These are phyloP conservation scores for Alternaria hordeiaustralica DNA, from an alignment of 2,329 filamentous ascomycete genomes.

Conservation along the genomic window DNA sequence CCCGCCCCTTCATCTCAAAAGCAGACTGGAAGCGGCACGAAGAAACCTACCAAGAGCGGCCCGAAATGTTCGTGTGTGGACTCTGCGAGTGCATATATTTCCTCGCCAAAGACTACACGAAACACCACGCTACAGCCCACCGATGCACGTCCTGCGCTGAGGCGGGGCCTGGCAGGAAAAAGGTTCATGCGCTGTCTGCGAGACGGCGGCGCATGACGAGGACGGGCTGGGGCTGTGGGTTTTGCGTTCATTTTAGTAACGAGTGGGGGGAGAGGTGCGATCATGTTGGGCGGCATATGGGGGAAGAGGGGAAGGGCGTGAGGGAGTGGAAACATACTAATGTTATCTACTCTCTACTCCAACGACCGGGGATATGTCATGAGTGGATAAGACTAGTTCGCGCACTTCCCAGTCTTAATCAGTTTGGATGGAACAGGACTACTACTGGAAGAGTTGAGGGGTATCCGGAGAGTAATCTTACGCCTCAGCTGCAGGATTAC, in stretches of 20 bases:
- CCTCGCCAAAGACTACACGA: slow-evolving; percentile 69
- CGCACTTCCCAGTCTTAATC: slow-evolving; percentile 16
- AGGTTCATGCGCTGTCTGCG: slow-evolving; percentile 50
- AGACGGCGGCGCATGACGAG: slow-evolving; percentile 38
- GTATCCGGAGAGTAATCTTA: slow-evolving; percentile 30
- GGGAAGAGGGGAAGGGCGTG: slow-evolving; percentile 58
- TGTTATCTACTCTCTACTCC: slow-evolving; percentile 69
- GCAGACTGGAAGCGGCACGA: slow-evolving; percentile 74
- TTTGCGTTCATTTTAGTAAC: slow-evolving; percentile 67
- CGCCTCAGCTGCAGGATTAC: slow-evolving; percentile 35
- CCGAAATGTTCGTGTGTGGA: slow-evolving; percentile 68
- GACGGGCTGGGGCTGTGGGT: slow-evolving; percentile 71
- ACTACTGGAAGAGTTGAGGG: slow-evolving; percentile 39
- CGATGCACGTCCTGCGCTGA: slow-evolving; percentile 57
- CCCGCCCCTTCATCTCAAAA: slow-evolving; percentile 69
- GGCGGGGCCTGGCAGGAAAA: slow-evolving; percentile 58
- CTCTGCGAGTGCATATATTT: slow-evolving; percentile 70
- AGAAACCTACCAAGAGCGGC: slow-evolving; percentile 70
- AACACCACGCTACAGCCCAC: slow-evolving; percentile 68
- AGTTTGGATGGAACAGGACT: slow-evolving; percentile 32
- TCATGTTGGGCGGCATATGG: slow-evolving; percentile 70
- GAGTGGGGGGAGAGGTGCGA: slow-evolving; percentile 69
- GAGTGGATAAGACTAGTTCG: slow-evolving; percentile 56
- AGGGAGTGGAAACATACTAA: slow-evolving; percentile 70
- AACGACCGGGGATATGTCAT: slow-evolving; percentile 64